Evolutionary conservation across 768 basidiomycete genomes (phyloP), one percentile per base, ranked within the genome.

Genomic region (Coprinopsis cinerea): DNA sequence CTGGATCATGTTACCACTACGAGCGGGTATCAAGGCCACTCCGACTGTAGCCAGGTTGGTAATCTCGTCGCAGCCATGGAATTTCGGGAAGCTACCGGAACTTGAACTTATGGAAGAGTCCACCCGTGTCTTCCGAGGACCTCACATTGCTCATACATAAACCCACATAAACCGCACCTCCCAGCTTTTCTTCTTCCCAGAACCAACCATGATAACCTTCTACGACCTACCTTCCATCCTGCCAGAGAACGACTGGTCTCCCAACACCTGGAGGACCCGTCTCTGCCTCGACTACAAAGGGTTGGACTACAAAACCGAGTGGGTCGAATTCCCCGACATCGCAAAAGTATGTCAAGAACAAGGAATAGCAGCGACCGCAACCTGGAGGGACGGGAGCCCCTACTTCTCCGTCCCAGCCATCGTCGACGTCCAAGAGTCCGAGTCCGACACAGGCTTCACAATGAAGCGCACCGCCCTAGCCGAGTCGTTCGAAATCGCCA

Each of bases 331-430:
- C 30, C 73, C 73, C 3, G 75, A 81, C 46, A 74, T 83, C 45
- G 69, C 61, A 44, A 20, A 43, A 0, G 56, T 61, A 41, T 59
- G 61, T 57, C 64, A 65, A 48, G 61, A 69, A 45, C 49, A 72
- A 20, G 70, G 72, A 1, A 68, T 71, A 1, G 48, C 56, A 1
- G 67, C 75, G 7, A 73, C 71, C 0, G 42, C 35, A 11, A 59
- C 46, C 15, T 61, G 62, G 26, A 49, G 58, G 1, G 66, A 72
- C 41, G 69, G 69, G 1, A 44, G 44, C 9, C 65, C 59, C 1
- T 50, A 50, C 36, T 77, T 78, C 59, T 78, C 75, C 13, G 61
- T 77, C 0, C 80, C 81, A 0, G 66, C 72, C 24, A 77, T 83
- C 46, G 57, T 73, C 53, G 79, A 82, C 56, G 57, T 72, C 54